Evolutionary conservation across 2,329 filamentous ascomycete genomes (phyloP).

Genomic region (Phoma sp.): DNA sequence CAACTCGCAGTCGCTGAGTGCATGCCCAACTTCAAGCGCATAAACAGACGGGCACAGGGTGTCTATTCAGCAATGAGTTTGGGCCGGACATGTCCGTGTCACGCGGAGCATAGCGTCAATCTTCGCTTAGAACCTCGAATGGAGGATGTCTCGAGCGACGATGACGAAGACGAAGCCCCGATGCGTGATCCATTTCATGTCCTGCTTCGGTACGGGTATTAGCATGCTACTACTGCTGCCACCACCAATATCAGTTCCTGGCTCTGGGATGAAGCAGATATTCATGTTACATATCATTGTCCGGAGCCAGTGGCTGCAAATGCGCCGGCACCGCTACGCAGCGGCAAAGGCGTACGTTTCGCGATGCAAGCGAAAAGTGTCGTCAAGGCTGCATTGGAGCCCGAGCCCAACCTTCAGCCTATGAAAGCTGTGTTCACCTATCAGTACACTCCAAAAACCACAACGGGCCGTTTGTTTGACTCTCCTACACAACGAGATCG

Average conservation of each 20-base stretch:
- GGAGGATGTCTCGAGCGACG: conserved; percentile 10
- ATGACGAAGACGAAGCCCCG: conserved; percentile 1
- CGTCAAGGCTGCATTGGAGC: neutral
- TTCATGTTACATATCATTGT: neutral
- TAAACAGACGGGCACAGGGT: conserved; percentile 1
- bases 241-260: neutral
- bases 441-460: neutral
- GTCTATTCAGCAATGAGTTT: conserved; percentile 18
- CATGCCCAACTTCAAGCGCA: neutral
- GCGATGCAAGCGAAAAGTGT: neutral
- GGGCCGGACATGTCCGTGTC: conserved; percentile 35
- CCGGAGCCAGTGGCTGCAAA: neutral
- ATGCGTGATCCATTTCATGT: conserved; percentile 8
- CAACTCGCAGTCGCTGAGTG: too few species aligned
- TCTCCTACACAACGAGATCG: neutral
- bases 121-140: conserved; percentile 34
- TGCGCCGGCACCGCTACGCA: too few species aligned
- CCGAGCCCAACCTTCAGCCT: neutral
- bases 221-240: neutral
- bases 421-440: conserved; percentile 6
- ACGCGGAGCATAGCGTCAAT: conserved; percentile 31
- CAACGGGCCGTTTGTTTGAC: neutral
- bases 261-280: conserved; percentile 5
- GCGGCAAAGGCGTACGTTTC: neutral
- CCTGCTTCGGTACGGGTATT: neutral